Base-by-base conservation (phyloP, 805 yeast species). In the Saccharomycopsis fodiens region DNA sequence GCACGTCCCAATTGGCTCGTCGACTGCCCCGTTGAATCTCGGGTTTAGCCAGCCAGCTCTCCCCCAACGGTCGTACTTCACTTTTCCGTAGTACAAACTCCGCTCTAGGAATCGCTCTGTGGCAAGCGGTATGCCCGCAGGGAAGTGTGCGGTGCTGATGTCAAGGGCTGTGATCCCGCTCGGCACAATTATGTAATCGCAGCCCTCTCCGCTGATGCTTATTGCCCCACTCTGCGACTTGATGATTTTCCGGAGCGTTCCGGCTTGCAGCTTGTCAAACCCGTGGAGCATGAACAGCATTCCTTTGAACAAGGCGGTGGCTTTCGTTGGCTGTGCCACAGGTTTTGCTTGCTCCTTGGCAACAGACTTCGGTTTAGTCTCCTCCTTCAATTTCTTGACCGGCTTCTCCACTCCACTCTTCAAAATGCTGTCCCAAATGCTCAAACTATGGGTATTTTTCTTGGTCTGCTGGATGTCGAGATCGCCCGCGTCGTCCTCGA, bases 81-180 rank as follows among this genome's bases (percentile, higher is more conserved):
- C 53, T 38, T 62, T 58, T 37, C 73, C 70, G 54, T 78, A 78
- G 61, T 72, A 80, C 19, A 85, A 66, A 20, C 84, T 74, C 47
- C 95, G 65, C 60, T 86, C 96, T 10, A 87, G 63, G 52, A 81
- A 80, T 84, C 91, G 85, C 59, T 87, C 95, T 0, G 95, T 85
- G 2, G 78, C 74, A 0, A 79, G 51, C 15, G 56, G 55, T 2
- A 57, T 52, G 3, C 48, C 54, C 51, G 58, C 19, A 31, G 58
- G 41, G 4, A 50, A 51, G 4, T 23, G 42, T 16, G 42, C 27
- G 39, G 47, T 45, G 41, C 57, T 59, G 31, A 59, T 54, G 22
- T 52, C 55, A 20, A 49, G 45, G 42, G 51, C 69, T 46, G 58
- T 54, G 41, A 16, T 27, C 16, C 29, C 5, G 16, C 39, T 15